phyloP scores from a whole-genome alignment of 2,329 filamentous ascomycete species.

The Monosporascus sp. region DNA sequence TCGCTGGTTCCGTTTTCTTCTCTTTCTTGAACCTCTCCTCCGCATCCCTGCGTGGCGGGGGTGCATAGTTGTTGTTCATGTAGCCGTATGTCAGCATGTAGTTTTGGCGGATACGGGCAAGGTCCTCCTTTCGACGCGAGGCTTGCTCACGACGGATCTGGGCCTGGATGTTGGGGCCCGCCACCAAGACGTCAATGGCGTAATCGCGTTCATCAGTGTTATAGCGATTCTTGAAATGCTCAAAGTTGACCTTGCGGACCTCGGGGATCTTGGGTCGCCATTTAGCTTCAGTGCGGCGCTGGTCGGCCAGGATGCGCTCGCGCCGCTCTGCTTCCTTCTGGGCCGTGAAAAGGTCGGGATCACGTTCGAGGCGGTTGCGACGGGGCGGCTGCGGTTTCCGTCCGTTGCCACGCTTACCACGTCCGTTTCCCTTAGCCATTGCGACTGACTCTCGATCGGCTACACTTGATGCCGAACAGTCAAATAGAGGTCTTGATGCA shows the following conservation, averaged over 20 bases:
- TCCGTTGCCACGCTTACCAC: neutral
- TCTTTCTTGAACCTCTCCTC: constrained; percentile 16
- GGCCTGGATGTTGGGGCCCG: constrained; percentile 26
- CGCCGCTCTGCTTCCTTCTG: constrained; percentile 33
- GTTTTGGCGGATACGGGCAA: constrained; percentile 29
- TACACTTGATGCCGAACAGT: no score
- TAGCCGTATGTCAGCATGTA: constrained; percentile 16
- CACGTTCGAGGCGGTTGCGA: constrained; percentile 18
- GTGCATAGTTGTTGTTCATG: constrained; percentile 6
- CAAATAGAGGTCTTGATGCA: neutral
- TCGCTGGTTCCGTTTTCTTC: constrained; percentile 14
- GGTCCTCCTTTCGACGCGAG: constrained; percentile 30
- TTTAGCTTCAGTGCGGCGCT: constrained; percentile 30
- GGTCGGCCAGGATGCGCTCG: constrained; percentile 31
- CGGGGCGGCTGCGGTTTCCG: neutral
- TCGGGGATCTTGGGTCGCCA: constrained; percentile 37
- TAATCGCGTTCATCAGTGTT: constrained; percentile 30
- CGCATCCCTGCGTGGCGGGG: constrained; percentile 7
- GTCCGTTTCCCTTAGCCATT: neutral
- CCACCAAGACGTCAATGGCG: constrained; percentile 36
- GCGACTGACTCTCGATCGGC: no score
- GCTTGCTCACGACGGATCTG: constrained; percentile 36
- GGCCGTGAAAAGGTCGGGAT: constrained; percentile 24
- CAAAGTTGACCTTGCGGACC: constrained; percentile 37
- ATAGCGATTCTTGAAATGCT: constrained; percentile 40